These are phyloP conservation scores for Pseudogymnoascus sp. DNA, from an alignment of 2,329 filamentous ascomycete genomes.

Conservation along the genomic window DNA sequence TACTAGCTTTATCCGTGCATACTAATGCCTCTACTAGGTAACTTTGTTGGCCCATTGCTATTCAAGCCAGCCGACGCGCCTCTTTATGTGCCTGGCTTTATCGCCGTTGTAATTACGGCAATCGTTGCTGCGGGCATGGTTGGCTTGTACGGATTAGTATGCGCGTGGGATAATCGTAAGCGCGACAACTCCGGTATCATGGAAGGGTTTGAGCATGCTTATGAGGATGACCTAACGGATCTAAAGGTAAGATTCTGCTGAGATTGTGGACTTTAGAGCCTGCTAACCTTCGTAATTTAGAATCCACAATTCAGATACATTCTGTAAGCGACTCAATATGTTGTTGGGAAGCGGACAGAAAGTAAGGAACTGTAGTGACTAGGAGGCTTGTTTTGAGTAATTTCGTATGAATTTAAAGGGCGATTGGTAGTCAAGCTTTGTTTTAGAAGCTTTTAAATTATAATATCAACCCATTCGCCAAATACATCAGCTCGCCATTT, in stretches of 20 bases:
- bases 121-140: not conserved
- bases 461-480: not conserved
- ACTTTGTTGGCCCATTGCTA: constrained; percentile 32
- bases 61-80: constrained; percentile 35
- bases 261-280: not conserved
- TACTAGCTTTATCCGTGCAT: not conserved
- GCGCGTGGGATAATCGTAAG: not conserved
- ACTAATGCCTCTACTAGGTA: not conserved
- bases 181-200: constrained; percentile 6
- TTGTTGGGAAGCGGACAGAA: not conserved
- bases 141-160: not conserved
- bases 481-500: not conserved
- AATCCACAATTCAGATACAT: constrained; percentile 10
- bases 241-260: not conserved
- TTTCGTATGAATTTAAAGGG: not conserved
- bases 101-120: constrained; percentile 26
- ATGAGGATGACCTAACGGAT: constrained; percentile 10
- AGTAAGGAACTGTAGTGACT: not conserved
- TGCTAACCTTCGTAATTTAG: not conserved
- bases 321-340: not conserved
- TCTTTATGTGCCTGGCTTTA: constrained; percentile 33
- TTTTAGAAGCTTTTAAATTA: not conserved
- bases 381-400: not conserved
- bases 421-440: not conserved
- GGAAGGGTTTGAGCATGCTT: constrained; percentile 10